These are phyloP conservation scores for Ephemerocybe angulata DNA, from an alignment of 768 basidiomycete species.

Conservation along the genomic window DNA sequence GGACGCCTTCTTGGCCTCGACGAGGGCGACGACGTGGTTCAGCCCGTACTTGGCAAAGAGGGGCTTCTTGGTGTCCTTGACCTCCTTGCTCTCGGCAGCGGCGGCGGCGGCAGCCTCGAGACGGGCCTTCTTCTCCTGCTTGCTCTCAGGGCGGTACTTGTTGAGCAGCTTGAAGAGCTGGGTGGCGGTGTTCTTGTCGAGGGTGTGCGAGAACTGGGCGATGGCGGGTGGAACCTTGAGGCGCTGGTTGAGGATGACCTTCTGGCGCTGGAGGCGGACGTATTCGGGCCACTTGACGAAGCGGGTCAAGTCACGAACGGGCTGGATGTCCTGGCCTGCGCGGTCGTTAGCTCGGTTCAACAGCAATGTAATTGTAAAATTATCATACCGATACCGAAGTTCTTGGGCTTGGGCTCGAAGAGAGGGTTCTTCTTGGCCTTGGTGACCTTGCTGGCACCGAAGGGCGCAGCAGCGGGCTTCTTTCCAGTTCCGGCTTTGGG, in stretches of 20 bases:
- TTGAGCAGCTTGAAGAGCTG: slow-evolving; percentile 97
- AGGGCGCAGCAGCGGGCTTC: slow-evolving; percentile 84
- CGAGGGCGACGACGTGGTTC: slow-evolving; percentile 93
- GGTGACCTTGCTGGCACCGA: slow-evolving; percentile 68
- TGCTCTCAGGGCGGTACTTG: slow-evolving; percentile 94
- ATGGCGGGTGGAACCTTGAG: slow-evolving; percentile 98
- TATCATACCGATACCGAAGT: slow-evolving; percentile 90
- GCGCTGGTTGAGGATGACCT: slow-evolving; percentile 96
- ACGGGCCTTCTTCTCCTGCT: slow-evolving; percentile 96
- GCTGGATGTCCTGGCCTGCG: slow-evolving; percentile 90
- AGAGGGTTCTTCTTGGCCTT: slow-evolving; percentile 92
- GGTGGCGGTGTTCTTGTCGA: slow-evolving; percentile 99
- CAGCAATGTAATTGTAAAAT: neutral
- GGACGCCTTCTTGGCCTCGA: slow-evolving; percentile 83
- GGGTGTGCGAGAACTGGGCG: slow-evolving; percentile 93
- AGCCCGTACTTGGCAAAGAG: slow-evolving; percentile 94
- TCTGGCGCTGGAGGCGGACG: slow-evolving; percentile 95
- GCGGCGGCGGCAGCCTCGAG: slow-evolving; percentile 74
- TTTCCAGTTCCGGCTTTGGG: slow-evolving; percentile 73
- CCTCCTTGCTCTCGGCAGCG: slow-evolving; percentile 73
- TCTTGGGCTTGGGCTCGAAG: slow-evolving; percentile 85
- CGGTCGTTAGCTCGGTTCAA: neutral
- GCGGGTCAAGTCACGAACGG: slow-evolving; percentile 85
- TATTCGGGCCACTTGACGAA: slow-evolving; percentile 99
- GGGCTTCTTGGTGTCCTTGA: slow-evolving; percentile 84